phyloP scores from a whole-genome alignment of 768 basidiomycete species.

The Auriculariales sp. region DNA sequence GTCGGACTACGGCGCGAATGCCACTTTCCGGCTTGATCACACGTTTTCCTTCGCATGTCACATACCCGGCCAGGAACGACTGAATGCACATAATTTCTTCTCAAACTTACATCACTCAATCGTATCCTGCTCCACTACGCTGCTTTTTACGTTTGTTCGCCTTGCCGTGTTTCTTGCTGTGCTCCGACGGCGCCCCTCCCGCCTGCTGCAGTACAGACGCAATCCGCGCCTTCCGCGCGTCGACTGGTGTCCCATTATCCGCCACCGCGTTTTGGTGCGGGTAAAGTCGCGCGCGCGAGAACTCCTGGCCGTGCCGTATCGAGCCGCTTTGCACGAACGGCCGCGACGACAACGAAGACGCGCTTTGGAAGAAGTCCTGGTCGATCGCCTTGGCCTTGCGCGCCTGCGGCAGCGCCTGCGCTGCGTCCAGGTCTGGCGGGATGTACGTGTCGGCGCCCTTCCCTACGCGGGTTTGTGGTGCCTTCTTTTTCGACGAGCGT shows the following conservation, averaged over 20 bases:
- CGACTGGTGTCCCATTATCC: conserved; percentile 59
- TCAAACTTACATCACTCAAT: too few relatives aligned
- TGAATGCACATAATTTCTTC: too few relatives aligned
- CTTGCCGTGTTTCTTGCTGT: conserved; percentile 76
- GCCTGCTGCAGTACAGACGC: conserved; percentile 26
- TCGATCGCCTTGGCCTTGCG: conserved; percentile 61
- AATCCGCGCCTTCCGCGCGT: conserved; percentile 25
- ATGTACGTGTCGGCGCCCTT: conserved; percentile 80
- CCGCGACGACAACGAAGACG: conserved; percentile 33
- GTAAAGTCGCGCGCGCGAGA: conserved; percentile 50
- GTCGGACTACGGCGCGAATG: too few relatives aligned
- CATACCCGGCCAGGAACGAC: too few relatives aligned
- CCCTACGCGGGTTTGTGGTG: conserved; percentile 72
- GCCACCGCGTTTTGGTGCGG: conserved; percentile 76
- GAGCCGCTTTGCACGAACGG: conserved; percentile 48
- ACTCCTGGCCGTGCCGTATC: conserved; percentile 39
- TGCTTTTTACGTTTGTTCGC: conserved; percentile 69
- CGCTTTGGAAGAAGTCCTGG: conserved; percentile 62
- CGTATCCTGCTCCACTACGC: conserved; percentile 87
- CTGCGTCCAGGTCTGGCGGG: conserved; percentile 12
- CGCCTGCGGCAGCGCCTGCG: conserved; percentile 13
- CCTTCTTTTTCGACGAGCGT: conserved; percentile 68
- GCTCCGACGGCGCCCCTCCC: conserved; percentile 18
- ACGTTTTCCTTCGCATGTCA: too few relatives aligned
- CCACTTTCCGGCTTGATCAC: too few relatives aligned